Evolutionary conservation across 2,329 filamentous ascomycete species (phyloP).

Genomic region (Ceratocystis cacaofunesta): DNA sequence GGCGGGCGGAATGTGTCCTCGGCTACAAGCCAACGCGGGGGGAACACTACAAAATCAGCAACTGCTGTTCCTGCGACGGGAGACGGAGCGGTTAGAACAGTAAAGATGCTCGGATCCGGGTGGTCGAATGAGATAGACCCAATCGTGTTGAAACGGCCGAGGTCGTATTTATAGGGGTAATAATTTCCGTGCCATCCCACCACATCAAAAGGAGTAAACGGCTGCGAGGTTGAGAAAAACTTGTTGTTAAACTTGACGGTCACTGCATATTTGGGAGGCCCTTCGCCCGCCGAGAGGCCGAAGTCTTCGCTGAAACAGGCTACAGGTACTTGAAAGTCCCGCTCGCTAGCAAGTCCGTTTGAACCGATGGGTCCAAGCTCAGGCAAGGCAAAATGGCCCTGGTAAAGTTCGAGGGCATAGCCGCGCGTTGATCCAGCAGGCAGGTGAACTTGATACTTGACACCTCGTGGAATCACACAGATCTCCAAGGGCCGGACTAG

Average conservation of each 20-base stretch:
- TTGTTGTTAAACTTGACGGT: slow-evolving; percentile 52
- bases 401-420: slow-evolving; percentile 56
- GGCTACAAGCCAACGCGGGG: slow-evolving; percentile 54
- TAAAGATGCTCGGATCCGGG: slow-evolving; percentile 66
- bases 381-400: slow-evolving; percentile 51
- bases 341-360: slow-evolving; percentile 50
- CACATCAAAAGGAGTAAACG: slow-evolving; percentile 62
- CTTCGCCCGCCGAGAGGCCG: slow-evolving; percentile 24
- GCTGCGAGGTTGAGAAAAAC: slow-evolving; percentile 50
- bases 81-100: slow-evolving; percentile 51
- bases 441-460: slow-evolving; percentile 52
- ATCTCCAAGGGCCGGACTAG: slow-evolving; percentile 60
- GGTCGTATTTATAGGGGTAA: slow-evolving; percentile 69
- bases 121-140: slow-evolving; percentile 62
- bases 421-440: slow-evolving; percentile 44
- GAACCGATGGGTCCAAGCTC: slow-evolving; percentile 55
- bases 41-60: slow-evolving; percentile 60
- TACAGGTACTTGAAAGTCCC: slow-evolving; percentile 57
- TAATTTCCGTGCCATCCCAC: slow-evolving; percentile 72
- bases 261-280: slow-evolving; percentile 32
- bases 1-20: slow-evolving; percentile 58
- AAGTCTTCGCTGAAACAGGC: slow-evolving; percentile 48
- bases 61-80: slow-evolving; percentile 46
- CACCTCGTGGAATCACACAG: slow-evolving; percentile 52
- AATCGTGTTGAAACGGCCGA: slow-evolving; percentile 61